These are phyloP conservation scores for Septoria petroselini DNA, from an alignment of 2,329 filamentous ascomycete genomes.

Conservation along the genomic window DNA sequence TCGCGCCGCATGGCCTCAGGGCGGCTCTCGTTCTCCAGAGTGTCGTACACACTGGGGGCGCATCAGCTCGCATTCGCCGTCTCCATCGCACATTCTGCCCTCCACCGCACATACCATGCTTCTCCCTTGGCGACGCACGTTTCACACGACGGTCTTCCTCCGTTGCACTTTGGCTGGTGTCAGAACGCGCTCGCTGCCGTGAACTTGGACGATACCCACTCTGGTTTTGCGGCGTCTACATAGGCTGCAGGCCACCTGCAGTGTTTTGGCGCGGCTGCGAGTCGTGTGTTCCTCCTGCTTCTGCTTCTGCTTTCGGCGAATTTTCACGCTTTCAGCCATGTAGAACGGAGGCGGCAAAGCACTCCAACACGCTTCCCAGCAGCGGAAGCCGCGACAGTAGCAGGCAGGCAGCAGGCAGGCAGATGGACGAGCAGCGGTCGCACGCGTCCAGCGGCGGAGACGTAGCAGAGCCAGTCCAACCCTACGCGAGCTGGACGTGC, in stretches of 20 bases:
- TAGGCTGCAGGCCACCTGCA: conserved; percentile 3
- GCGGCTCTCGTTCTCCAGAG: conserved; percentile 1
- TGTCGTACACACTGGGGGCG: neutral
- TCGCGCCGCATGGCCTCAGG: conserved; percentile 1
- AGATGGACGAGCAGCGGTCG: too few species aligned
- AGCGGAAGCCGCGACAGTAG: too few species aligned
- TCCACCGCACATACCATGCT: neutral
- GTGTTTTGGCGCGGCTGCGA: neutral
- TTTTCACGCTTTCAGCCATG: neutral
- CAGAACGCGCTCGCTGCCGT: conserved; percentile 1
- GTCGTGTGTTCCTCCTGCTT: neutral
- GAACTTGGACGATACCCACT: neutral
- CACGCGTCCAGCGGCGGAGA: too few species aligned
- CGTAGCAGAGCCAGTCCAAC: too few species aligned
- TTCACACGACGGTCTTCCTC: neutral
- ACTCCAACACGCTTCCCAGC: too few species aligned
- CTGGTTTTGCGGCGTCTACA: conserved; percentile 6
- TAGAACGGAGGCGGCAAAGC: too few species aligned
- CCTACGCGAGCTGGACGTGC: too few species aligned
- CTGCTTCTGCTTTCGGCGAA: neutral
- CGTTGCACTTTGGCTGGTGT: conserved; percentile 1
- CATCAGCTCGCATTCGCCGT: too few species aligned
- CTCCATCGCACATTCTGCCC: too few species aligned
- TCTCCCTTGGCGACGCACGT: neutral
- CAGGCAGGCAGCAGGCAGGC: too few species aligned